Percentiles rank a stretch among this genome's conserved stretches.
These are phyloP conservation scores for Lactifluus rugatus DNA, from an alignment of 768 basidiomycete genomes.

Conservation along the genomic window DNA sequence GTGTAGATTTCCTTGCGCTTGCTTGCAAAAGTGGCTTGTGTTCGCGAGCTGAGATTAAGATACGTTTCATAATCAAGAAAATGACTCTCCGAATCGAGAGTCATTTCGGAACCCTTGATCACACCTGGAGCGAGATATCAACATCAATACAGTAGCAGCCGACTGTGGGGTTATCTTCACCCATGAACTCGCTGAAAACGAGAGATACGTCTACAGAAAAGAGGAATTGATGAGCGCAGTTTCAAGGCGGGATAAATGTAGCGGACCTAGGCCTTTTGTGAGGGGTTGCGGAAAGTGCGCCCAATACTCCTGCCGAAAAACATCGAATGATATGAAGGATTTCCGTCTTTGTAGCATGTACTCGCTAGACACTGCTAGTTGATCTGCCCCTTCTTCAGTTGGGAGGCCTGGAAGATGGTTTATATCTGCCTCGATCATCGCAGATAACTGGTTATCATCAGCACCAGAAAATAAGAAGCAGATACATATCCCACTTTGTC, in stretches of 20 bases:
- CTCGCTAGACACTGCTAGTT: slow-evolving; percentile 2
- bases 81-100: slow-evolving; percentile 24
- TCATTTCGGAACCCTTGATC: slow-evolving; percentile 55
- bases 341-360: slow-evolving; percentile 13
- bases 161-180: slow-evolving; percentile 23
- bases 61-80: slow-evolving; percentile 15
- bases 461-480: not conserved
- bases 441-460: slow-evolving; percentile 32
- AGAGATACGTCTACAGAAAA: slow-evolving; percentile 42
- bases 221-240: not conserved
- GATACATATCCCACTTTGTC: slow-evolving; percentile 36
- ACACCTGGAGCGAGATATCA: slow-evolving; percentile 33
- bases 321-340: slow-evolving; percentile 33
- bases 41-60: slow-evolving; percentile 36
- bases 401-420: not conserved
- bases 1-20: slow-evolving; percentile 40
- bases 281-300: slow-evolving; percentile 45
- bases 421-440: slow-evolving; percentile 41
- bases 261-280: slow-evolving; percentile 48
- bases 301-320: slow-evolving; percentile 50
- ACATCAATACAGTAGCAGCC: not conserved
- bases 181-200: slow-evolving; percentile 60
- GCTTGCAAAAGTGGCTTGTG: slow-evolving; percentile 44
- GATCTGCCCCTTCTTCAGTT: not conserved
- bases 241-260: no score